A percentile compares a stretch with the other conserved stretches of the same genome.
Conservation (phyloP, 1,284 basidiomycete species). For the Heterobasidion annosum region DNA sequence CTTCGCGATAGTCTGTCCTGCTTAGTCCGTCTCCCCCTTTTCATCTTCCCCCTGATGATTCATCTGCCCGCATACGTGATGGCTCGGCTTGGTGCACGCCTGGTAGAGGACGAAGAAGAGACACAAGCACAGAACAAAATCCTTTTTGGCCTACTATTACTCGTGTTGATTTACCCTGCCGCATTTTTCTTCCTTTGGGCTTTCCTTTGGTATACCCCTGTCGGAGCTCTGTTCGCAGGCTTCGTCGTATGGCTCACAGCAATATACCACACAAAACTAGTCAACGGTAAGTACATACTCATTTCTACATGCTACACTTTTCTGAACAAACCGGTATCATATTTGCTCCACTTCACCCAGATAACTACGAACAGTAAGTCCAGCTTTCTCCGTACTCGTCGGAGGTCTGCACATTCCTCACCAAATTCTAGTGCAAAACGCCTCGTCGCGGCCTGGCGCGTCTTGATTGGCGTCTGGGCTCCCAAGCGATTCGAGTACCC, state of each 20-base stretch:
- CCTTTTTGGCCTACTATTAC: conserved; percentile 70
- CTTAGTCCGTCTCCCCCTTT: conserved; percentile 76
- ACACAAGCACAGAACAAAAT: conserved; percentile 92
- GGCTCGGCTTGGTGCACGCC: conserved; percentile 60
- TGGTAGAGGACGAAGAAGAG: conserved; percentile 84
- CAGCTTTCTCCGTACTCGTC: neutral
- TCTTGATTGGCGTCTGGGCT: conserved; percentile 85
- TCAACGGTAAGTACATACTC: conserved; percentile 48
- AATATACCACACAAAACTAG: conserved; percentile 72
- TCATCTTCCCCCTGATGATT: conserved; percentile 74
- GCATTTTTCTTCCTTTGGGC: conserved; percentile 80
- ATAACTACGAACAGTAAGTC: conserved; percentile 75
- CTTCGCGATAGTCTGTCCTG: conserved; percentile 68
- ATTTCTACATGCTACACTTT: neutral
- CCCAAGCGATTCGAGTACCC: conserved; percentile 77
- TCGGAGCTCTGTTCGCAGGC: conserved; percentile 30
- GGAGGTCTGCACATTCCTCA: neutral
- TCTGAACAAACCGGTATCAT: conserved; percentile 1
- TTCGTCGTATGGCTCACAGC: conserved; percentile 62
- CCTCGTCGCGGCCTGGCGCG: conserved; percentile 81
- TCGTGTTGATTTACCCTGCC: conserved; percentile 72
- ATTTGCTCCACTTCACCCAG: conserved; percentile 24
- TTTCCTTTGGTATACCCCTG: conserved; percentile 58
- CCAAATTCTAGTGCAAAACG: conserved; percentile 54
- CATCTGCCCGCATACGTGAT: conserved; percentile 81